Base-by-base conservation (phyloP, 129 eudicot genomes). In the Silybum marianum region DNA sequence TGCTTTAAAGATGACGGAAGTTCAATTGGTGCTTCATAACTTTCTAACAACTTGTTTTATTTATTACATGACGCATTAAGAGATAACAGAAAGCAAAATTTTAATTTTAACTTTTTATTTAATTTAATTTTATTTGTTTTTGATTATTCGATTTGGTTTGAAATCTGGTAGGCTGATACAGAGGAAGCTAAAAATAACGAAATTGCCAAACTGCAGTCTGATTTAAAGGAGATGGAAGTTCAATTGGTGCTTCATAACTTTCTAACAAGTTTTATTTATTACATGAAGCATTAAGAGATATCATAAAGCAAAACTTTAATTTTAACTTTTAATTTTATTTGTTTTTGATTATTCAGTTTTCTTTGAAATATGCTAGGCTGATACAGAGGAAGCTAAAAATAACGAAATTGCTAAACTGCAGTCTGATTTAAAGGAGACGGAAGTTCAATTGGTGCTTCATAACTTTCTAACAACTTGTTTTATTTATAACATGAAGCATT, bases 311-410 rank as follows among this genome's bases (percentile, higher is more conserved):
- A 60, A 62, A 21, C 71, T 76, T 10, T 34, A 2, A 21, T 5
- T 76, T 39, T 38, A n/a, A 51, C n/a, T n/a, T 30, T 9, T 26
- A 9, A 0, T 22, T 69, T 79, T 32, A 6, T 51, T 51, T 51
- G 19, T 14, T 51, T 51, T 51, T 51, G 62, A 51, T 19, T 16
- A 51, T 51, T 51, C 16, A 19, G 4, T 51, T 51, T 51, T 19
- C 62, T 51, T 6, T 30, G 0, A 22, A 78, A 68, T 10, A 21
- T 14, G 78, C 14, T 78, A 92, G 97, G 89, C 80, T 75, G 90
- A 89, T 18, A n/a, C 86, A 74, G 93, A 92, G 73, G 92, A 92
- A 83, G 88, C 94, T 26, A 90, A 88, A 79, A 80, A 73, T 42
- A 90, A 86, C 71, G 97, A 92, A 69, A 88, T 23, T 12, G 78